Percentiles rank a stretch among this genome's conserved stretches.
These are phyloP conservation scores for Suillus bovinus DNA, from an alignment of 768 basidiomycete species.

Conservation along the genomic window DNA sequence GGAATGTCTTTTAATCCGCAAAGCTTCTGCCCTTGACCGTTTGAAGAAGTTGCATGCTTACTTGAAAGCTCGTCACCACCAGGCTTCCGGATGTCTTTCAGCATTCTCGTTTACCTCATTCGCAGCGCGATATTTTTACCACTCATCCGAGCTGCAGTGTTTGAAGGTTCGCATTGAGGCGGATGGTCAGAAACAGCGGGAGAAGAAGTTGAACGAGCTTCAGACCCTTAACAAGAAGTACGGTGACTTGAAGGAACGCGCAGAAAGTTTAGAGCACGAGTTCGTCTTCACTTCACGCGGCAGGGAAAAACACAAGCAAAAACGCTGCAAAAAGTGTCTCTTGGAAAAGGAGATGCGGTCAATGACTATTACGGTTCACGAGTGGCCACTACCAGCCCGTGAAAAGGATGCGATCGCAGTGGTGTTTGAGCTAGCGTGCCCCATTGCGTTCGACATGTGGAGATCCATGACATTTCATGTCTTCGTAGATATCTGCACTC, in stretches of 20 bases:
- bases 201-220: constrained; percentile 19
- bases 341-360: constrained; percentile 17
- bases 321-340: constrained; percentile 31
- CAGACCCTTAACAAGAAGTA: constrained; percentile 15
- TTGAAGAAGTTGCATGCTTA: constrained; percentile 31
- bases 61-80: constrained; percentile 31
- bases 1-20: constrained; percentile 31
- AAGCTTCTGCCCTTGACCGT: constrained; percentile 27
- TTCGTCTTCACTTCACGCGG: not conserved
- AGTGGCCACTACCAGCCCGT: constrained; percentile 46
- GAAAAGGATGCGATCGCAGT: constrained; percentile 25
- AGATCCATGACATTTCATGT: constrained; percentile 41
- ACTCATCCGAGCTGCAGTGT: constrained; percentile 20
- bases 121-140: constrained; percentile 36
- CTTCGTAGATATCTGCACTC: constrained; percentile 36
- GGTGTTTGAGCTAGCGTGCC: constrained; percentile 45
- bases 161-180: constrained; percentile 34
- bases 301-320: not conserved
- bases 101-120: constrained; percentile 25
- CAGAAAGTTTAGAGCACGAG: not conserved
- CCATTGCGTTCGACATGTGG: constrained; percentile 44
- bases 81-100: constrained; percentile 1
- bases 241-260: not conserved
- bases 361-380: constrained; percentile 38
- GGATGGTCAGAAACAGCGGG: constrained; percentile 21